phyloP scores from a whole-genome alignment of 352 stramenopile genomes.

The Phytophthora boehmeriae region DNA sequence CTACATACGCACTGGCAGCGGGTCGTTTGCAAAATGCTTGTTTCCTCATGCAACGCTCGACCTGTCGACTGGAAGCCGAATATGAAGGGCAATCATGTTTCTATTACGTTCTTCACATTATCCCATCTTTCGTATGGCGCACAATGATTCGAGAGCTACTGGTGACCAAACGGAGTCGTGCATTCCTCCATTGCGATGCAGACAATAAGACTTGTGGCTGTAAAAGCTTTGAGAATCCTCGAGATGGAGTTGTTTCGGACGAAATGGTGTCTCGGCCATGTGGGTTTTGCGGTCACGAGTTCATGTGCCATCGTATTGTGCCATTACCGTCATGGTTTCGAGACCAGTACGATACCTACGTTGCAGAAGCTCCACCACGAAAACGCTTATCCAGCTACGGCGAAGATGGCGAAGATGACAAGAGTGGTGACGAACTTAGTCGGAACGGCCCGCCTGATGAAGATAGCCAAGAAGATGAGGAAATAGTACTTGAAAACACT shows the following conservation, averaged over 20 bases:
- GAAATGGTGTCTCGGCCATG: conserved; percentile 19
- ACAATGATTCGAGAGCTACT: conserved; percentile 45
- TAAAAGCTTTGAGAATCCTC: conserved; percentile 61
- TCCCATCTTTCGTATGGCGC: conserved; percentile 55
- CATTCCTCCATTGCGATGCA: conserved; percentile 58
- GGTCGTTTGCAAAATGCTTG: conserved; percentile 43
- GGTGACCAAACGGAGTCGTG: conserved; percentile 28
- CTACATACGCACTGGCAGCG: conserved; percentile 48
- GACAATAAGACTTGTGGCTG: conserved; percentile 47
- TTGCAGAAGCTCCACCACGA: background rate
- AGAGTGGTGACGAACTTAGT: conserved; percentile 20
- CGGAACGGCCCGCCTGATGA: conserved; percentile 8
- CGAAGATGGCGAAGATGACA: conserved; percentile 20
- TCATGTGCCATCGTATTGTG: conserved; percentile 31
- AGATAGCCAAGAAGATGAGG: conserved; percentile 24
- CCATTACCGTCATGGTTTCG: conserved; percentile 72
- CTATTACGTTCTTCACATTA: conserved; percentile 65
- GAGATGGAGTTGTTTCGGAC: background rate
- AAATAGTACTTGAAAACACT: conserved; percentile 35
- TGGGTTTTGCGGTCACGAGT: conserved; percentile 54
- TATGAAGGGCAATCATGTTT: conserved; percentile 69
- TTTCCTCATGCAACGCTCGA: conserved; percentile 39
- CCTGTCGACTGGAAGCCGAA: conserved; percentile 48
- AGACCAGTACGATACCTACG: conserved; percentile 76
- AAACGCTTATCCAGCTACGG: too few relatives aligned